Base-by-base conservation (phyloP, 768 basidiomycete species). In the Lactarius akahatsu region DNA sequence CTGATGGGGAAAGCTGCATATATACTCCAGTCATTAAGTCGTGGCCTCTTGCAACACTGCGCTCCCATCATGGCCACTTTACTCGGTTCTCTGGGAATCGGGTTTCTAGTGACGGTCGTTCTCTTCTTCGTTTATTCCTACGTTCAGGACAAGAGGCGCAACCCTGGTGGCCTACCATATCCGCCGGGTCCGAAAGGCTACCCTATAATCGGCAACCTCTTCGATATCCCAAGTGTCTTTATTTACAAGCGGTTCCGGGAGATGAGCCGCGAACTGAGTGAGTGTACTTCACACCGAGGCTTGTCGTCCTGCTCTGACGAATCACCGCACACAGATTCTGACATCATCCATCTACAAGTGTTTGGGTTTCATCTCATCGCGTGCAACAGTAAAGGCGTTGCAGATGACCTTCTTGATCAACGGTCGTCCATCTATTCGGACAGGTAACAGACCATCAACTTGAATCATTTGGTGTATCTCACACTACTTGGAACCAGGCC, bases 351-450 rank as follows among this genome's bases (percentile, higher is more conserved):
- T 54, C 57, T 77, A 10, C 62, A 73, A 47, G 61, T 75, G 2
- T 67, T 72, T 10, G 73, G 74, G 20, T 71, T 70, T 20, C 65
- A 69, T 43, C 59, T 76, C 30, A 70, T 79, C 61, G 65, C 80
- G n/a, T 65, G 80, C 54, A 79, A 78, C 67, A 75, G 74, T 11
- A 62, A 72, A 23, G 73, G 76, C 43, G 71, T 75, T 20, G 74
- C 76, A 3, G 74, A 74, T 32, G 78, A 78, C 10, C 71, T 81
- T 6, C 73, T 81, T n/a, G 77, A 79, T 47, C 76, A 76, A 52
- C 72, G 77, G 15, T 78, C 78, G 1, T 66, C 72, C 6, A 78
- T 77, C 6, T 81, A 81, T 69, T 80, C 80, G 6, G 74, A 73
- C 68, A 34, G 75, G 63, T 69, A 38, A 40, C 15, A 54, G 30